Percentiles rank a stretch among this genome's conserved stretches.
Conservation (phyloP, 2,329 filamentous ascomycete species). For the Sarocladium kiliense region DNA sequence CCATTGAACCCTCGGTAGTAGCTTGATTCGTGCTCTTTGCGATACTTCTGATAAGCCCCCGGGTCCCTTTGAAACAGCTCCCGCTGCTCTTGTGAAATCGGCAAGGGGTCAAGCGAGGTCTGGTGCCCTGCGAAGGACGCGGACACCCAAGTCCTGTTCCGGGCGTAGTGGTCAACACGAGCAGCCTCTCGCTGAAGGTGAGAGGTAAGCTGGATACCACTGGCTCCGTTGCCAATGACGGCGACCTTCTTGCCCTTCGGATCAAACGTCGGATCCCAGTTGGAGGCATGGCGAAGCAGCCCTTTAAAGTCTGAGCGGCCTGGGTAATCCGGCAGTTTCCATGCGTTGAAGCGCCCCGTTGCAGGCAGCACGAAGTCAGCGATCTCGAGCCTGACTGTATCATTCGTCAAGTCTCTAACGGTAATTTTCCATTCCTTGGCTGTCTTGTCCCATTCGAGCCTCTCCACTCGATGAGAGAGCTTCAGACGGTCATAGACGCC, state of each 20-base stretch:
- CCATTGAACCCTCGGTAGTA: conserved; percentile 55
- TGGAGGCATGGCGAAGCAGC: conserved; percentile 44
- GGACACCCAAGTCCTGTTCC: conserved; percentile 37
- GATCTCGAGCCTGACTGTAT: neutral
- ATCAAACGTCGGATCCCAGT: conserved; percentile 45
- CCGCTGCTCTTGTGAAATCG: conserved; percentile 41
- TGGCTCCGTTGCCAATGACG: conserved; percentile 52
- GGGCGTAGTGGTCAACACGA: conserved; percentile 35
- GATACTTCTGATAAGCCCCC: neutral
- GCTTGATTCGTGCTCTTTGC: conserved; percentile 53
- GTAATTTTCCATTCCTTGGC: conserved; percentile 10
- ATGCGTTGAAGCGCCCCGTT: conserved; percentile 19
- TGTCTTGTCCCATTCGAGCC: conserved; percentile 6
- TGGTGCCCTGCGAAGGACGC: conserved; percentile 49
- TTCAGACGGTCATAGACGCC: conserved; percentile 51
- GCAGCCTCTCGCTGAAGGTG: conserved; percentile 20
- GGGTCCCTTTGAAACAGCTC: neutral
- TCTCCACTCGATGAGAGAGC: conserved; percentile 31
- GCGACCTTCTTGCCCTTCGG: conserved; percentile 44
- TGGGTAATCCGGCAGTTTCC: conserved; percentile 46
- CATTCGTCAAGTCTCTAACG: neutral
- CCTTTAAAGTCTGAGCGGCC: conserved; percentile 42
- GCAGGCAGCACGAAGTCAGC: conserved; percentile 13
- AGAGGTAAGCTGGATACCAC: conserved; percentile 48
- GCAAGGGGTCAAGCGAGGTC: conserved; percentile 51